phyloP scores from a whole-genome alignment of 306 rosid species.

The Prunus davidiana region DNA sequence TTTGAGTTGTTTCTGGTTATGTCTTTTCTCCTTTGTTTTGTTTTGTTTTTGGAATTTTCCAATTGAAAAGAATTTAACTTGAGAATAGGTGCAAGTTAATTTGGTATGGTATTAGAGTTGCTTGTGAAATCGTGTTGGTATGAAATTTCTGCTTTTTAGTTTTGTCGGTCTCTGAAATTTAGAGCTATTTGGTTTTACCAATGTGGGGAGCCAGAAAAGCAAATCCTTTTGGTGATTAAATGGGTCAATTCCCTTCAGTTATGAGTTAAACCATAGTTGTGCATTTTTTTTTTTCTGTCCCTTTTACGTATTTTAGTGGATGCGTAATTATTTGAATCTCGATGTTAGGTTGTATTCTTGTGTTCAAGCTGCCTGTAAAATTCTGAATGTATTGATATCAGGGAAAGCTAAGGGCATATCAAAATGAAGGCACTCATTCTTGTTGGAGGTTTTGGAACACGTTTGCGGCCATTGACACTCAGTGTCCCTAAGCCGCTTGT shows the following conservation, averaged over 20 bases:
- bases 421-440: constrained; percentile 96
- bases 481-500: constrained; percentile 99
- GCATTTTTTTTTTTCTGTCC: constrained; percentile 16
- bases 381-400: constrained; percentile 17
- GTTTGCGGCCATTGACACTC: constrained; percentile 99
- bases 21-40: not conserved
- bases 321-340: not conserved
- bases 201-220: not conserved
- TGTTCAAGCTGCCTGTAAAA: constrained; percentile 17
- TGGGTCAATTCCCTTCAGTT: not conserved
- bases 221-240: not conserved
- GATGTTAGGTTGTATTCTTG: constrained; percentile 10
- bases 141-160: not conserved
- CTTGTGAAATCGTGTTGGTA: not conserved
- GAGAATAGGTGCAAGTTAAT: not conserved
- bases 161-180: not conserved
- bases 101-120: not conserved
- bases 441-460: constrained; percentile 98
- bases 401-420: constrained; percentile 43
- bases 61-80: not conserved
- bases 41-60: not conserved
- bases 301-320: constrained; percentile 5
- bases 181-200: not conserved
- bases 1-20: too few species aligned
- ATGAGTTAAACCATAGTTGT: not conserved